Conservation (phyloP, 805 yeast species). For the Hemisphaericaspora nanyangensis region DNA sequence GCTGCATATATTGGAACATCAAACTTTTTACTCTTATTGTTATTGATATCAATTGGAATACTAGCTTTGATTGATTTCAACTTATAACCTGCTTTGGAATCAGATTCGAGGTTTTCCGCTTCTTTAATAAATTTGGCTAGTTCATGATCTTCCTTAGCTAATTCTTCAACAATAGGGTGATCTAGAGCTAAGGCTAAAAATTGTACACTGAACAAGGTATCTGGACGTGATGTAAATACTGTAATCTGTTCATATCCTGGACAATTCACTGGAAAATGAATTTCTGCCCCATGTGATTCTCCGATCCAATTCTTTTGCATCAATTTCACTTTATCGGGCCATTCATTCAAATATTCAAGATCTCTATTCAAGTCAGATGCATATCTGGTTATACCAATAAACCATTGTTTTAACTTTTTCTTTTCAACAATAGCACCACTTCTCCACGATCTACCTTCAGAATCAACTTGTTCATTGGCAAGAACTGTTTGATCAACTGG, state of each 20-base stretch:
- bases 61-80: constrained; percentile 41
- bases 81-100: constrained; percentile 52
- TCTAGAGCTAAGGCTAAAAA: constrained; percentile 73
- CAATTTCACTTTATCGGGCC: constrained; percentile 86
- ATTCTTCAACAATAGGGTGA: constrained; percentile 55
- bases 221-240: constrained; percentile 86
- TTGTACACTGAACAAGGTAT: constrained; percentile 80
- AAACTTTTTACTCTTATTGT: constrained; percentile 11
- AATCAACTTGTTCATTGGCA: constrained; percentile 94
- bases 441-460: constrained; percentile 91
- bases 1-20: constrained; percentile 79
- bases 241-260: constrained; percentile 26
- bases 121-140: constrained; percentile 50
- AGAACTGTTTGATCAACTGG: constrained; percentile 92
- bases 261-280: constrained; percentile 42
- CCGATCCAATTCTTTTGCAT: constrained; percentile 98
- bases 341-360: constrained; percentile 53
- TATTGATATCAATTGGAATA: constrained; percentile 55
- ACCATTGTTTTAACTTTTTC: constrained; percentile 83
- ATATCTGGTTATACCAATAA: constrained; percentile 80
- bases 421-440: constrained; percentile 95
- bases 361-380: constrained; percentile 68
- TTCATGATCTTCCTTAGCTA: constrained; percentile 33
- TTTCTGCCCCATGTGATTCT: constrained; percentile 72
- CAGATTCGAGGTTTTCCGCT: constrained; percentile 35